Conservation (phyloP, 2,329 filamentous ascomycete genomes). For the Allantophomopsis lycopodina region DNA sequence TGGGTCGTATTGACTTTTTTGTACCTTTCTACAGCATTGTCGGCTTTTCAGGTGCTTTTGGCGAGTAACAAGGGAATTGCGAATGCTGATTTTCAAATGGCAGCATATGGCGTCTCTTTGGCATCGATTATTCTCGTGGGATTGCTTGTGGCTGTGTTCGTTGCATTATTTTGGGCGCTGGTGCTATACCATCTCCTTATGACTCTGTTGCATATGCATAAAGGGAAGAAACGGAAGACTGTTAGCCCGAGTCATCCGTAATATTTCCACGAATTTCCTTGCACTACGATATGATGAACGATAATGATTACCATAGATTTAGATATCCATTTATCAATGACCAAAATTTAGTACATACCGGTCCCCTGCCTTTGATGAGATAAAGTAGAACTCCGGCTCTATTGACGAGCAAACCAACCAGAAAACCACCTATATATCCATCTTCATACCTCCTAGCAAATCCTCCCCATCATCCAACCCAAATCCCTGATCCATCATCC, state of each 20-base stretch:
- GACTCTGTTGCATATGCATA: background rate
- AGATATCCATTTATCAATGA: too few relatives aligned
- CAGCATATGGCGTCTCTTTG: background rate
- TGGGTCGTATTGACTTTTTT: slow-evolving; percentile 13
- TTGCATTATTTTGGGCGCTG: background rate
- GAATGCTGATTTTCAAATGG: background rate
- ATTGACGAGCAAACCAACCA: too few relatives aligned
- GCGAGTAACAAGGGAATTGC: slow-evolving; percentile 1
- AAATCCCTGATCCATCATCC: background rate
- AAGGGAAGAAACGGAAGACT: too few relatives aligned
- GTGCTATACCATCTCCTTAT: background rate
- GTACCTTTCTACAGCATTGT: slow-evolving; percentile 10
- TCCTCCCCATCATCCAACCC: slow-evolving; percentile 3
- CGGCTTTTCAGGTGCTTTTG: slow-evolving; percentile 10
- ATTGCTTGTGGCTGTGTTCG: background rate
- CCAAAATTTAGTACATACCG: too few relatives aligned
- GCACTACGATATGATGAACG: too few relatives aligned
- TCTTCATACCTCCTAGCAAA: slow-evolving; percentile 2
- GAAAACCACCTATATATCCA: too few relatives aligned
- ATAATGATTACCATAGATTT: too few relatives aligned
- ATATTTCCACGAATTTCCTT: too few relatives aligned
- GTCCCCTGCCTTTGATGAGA: too few relatives aligned
- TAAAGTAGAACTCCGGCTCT: too few relatives aligned
- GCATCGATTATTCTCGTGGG: background rate
- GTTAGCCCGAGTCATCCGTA: too few relatives aligned